phyloP scores from a whole-genome alignment of 768 basidiomycete genomes.

The Rubroboletus pulcherrimus region DNA sequence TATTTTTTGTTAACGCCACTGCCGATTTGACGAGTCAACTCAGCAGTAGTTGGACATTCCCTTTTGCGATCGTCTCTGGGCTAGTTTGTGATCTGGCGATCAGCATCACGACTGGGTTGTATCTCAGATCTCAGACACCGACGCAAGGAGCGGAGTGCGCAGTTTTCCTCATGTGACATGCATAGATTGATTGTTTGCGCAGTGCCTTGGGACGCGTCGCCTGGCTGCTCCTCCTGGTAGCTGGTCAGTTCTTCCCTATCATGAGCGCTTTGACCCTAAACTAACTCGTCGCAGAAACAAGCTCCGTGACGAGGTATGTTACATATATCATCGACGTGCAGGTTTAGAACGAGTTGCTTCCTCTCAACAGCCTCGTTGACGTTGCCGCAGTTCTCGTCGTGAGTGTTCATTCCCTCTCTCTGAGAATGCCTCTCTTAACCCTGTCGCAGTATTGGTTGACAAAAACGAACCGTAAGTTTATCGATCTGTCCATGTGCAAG shows the following conservation, averaged over 20 bases:
- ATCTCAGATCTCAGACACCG: conserved; percentile 5
- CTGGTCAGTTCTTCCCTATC: conserved; percentile 10
- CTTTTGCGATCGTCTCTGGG: conserved; percentile 15
- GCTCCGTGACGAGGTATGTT: conserved; percentile 11
- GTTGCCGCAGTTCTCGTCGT: conserved; percentile 9
- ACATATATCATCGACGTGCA: background rate
- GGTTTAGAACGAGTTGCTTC: background rate
- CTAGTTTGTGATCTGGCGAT: conserved; percentile 17
- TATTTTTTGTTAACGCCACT: conserved; percentile 12
- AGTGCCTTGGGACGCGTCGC: conserved; percentile 3
- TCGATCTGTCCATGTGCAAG: background rate
- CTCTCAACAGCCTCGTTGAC: conserved; percentile 7
- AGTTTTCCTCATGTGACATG: background rate
- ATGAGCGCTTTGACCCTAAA: background rate
- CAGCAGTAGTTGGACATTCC: conserved; percentile 14
- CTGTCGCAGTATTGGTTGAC: conserved; percentile 17
- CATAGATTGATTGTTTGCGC: background rate
- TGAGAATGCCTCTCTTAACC: background rate
- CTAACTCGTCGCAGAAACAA: conserved; percentile 18
- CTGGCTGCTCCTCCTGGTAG: conserved; percentile 2
- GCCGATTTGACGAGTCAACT: conserved; percentile 8
- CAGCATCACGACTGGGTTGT: conserved; percentile 4
- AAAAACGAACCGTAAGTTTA: conserved; percentile 8
- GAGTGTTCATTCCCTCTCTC: background rate
- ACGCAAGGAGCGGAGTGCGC: conserved; percentile 8